These are phyloP conservation scores for Plasmodium berghei DNA, from an alignment of 169 alveolate genomes.

Conservation along the genomic window DNA sequence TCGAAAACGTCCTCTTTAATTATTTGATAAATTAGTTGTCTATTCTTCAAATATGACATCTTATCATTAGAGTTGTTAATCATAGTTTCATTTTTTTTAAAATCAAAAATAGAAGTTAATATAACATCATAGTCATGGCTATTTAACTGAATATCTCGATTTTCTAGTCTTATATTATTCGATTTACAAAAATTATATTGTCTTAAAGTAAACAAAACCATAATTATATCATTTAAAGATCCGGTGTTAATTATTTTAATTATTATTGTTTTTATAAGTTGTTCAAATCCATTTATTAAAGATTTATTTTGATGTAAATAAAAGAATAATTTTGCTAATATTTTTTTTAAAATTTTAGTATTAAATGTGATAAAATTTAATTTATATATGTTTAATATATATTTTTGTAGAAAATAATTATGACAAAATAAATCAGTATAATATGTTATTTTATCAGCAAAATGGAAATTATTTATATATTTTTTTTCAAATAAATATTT, in stretches of 20 bases:
- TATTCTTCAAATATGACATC: too few relatives aligned
- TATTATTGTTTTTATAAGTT: constrained; percentile 28
- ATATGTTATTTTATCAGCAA: constrained; percentile 68
- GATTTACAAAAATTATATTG: constrained; percentile 45
- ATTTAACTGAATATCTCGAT: neutral
- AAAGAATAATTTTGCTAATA: constrained; percentile 37
- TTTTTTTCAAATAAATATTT: constrained; percentile 26
- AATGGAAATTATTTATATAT: constrained; percentile 16
- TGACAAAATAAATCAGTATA: constrained; percentile 67
- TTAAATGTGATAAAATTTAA: constrained; percentile 23
- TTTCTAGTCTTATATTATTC: neutral
- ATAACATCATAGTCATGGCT: neutral
- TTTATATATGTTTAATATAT: constrained; percentile 65
- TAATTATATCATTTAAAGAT: constrained; percentile 38
- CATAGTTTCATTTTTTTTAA: neutral
- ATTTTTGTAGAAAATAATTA: constrained; percentile 42
- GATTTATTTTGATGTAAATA: constrained; percentile 17
- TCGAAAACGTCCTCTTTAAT: neutral
- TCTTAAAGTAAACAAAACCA: constrained; percentile 24
- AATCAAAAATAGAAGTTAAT: neutral
- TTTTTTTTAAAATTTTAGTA: constrained; percentile 64
- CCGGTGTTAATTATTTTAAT: constrained; percentile 32
- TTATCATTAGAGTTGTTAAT: neutral
- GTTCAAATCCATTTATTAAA: constrained; percentile 62
- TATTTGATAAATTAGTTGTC: neutral